phyloP scores from a whole-genome alignment of 1,284 basidiomycete genomes.

The Pseudomicrostroma phylloplanum region DNA sequence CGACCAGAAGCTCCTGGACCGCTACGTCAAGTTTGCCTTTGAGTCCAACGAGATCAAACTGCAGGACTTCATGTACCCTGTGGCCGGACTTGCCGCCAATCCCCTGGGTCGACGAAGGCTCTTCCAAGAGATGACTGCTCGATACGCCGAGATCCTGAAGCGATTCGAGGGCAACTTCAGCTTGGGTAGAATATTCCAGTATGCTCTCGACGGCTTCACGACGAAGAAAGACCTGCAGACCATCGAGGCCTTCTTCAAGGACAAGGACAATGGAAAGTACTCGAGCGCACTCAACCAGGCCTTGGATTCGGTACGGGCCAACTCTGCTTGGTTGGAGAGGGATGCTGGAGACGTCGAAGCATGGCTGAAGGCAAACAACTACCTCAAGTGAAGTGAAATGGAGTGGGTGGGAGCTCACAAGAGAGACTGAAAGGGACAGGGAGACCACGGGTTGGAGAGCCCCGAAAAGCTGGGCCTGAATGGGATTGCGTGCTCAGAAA shows the following conservation, averaged over 20 bases:
- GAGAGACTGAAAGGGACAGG: too few species aligned
- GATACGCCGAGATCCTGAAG: constrained; percentile 53
- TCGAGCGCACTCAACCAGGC: constrained; percentile 62
- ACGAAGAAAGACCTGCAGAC: constrained; percentile 64
- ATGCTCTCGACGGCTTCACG: constrained; percentile 62
- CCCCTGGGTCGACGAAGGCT: constrained; percentile 41
- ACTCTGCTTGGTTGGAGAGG: constrained; percentile 61
- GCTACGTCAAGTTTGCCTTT: constrained; percentile 47
- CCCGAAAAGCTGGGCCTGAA: too few species aligned
- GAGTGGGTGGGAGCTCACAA: too few species aligned
- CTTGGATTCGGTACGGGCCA: constrained; percentile 62
- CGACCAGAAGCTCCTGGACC: constrained; percentile 41
- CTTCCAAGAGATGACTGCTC: constrained; percentile 49
- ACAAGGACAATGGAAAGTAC: constrained; percentile 52
- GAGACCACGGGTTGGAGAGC: too few species aligned
- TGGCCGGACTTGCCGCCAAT: constrained; percentile 44
- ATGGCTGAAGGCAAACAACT: constrained; percentile 55
- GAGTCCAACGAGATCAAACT: constrained; percentile 47
- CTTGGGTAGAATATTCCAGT: constrained; percentile 51
- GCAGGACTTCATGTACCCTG: constrained; percentile 51
- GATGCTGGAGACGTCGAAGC: constrained; percentile 58
- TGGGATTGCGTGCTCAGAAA: too few species aligned
- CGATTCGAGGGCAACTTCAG: constrained; percentile 57
- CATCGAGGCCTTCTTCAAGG: constrained; percentile 60
- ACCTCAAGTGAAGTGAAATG: constrained; percentile 19